These are phyloP conservation scores for Capsella rubella DNA, from an alignment of 441 rosid genomes.

Conservation along the genomic window DNA sequence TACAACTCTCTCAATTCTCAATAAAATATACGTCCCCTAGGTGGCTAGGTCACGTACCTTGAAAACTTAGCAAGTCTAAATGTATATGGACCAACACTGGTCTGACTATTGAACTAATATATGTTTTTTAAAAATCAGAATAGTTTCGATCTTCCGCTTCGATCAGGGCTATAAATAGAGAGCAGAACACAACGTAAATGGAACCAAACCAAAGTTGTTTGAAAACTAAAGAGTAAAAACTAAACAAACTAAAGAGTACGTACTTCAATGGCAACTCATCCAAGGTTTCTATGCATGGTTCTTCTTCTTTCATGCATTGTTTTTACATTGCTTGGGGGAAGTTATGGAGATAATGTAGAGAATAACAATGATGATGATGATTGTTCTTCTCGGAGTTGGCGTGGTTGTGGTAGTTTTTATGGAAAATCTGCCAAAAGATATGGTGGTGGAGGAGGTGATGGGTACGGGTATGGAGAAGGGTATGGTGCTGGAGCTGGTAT, in stretches of 20 bases:
- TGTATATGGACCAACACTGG: conserved; percentile 42
- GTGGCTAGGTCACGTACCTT: conserved; percentile 28
- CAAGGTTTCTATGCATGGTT: conserved; percentile 12
- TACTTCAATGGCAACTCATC: conserved; percentile 29
- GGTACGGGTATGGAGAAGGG: conserved; percentile 2
- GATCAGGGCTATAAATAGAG: conserved; percentile 35
- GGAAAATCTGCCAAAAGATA: conserved; percentile 30
- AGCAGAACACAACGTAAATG: conserved; percentile 13
- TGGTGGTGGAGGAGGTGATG: conserved; percentile 28
- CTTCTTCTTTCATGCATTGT: conserved; percentile 42
- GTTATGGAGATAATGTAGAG: conserved; percentile 31
- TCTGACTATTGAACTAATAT: conserved; percentile 25
- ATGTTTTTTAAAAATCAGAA: neutral
- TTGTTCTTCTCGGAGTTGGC: conserved; percentile 50
- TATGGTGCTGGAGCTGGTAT: conserved; percentile 27
- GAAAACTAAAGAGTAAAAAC: neutral
- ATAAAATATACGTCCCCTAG: conserved; percentile 19
- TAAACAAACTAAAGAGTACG: neutral
- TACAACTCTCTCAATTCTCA: no score
- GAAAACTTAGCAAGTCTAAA: conserved; percentile 34
- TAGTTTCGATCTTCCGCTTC: neutral
- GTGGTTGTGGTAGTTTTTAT: conserved; percentile 61
- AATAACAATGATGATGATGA: conserved; percentile 38
- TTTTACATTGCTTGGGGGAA: conserved; percentile 30
- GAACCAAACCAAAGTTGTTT: conserved; percentile 38